Evolutionary conservation across 139 green algal species (phyloP).

Genomic region (Chlamydomonas schloesseri): DNA sequence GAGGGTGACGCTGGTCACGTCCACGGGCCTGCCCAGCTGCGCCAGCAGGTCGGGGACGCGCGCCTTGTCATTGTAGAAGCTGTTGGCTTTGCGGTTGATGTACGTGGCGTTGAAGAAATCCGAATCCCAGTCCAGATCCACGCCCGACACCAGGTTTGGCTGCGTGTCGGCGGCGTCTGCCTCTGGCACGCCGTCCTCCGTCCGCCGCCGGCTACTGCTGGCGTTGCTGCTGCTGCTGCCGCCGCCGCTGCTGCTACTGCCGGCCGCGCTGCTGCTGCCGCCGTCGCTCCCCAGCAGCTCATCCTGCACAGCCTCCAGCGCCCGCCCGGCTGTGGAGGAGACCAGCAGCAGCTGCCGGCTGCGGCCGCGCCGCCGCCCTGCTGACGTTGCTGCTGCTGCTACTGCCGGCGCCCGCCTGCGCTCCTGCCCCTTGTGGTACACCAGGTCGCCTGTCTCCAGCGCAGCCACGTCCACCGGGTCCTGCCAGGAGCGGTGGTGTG

Average conservation of each 20-base stretch:
- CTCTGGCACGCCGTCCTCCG: too few relatives aligned
- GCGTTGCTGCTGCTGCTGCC: too few relatives aligned
- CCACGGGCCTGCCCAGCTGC: background rate
- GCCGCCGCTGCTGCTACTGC: too few relatives aligned
- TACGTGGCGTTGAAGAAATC: too few relatives aligned
- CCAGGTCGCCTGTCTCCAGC: background rate
- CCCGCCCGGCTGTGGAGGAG: too few relatives aligned
- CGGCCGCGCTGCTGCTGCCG: too few relatives aligned
- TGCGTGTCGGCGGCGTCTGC: too few relatives aligned
- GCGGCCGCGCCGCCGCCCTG: background rate
- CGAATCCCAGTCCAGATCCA: too few relatives aligned
- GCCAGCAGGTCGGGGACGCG: background rate
- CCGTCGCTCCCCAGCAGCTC: too few relatives aligned
- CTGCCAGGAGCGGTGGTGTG: background rate
- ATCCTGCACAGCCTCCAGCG: too few relatives aligned
- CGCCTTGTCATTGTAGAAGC: background rate
- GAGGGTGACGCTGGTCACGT: slow-evolving; percentile 15
- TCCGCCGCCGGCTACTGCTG: too few relatives aligned
- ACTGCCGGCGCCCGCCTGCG: background rate
- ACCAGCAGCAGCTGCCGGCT: background rate
- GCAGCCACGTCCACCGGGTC: background rate
- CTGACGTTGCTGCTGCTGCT: background rate
- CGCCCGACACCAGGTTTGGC: too few relatives aligned
- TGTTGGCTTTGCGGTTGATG: background rate
- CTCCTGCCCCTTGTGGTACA: background rate